Conservation (phyloP, 306 rosid species). For the Potentilla sterilis region DNA sequence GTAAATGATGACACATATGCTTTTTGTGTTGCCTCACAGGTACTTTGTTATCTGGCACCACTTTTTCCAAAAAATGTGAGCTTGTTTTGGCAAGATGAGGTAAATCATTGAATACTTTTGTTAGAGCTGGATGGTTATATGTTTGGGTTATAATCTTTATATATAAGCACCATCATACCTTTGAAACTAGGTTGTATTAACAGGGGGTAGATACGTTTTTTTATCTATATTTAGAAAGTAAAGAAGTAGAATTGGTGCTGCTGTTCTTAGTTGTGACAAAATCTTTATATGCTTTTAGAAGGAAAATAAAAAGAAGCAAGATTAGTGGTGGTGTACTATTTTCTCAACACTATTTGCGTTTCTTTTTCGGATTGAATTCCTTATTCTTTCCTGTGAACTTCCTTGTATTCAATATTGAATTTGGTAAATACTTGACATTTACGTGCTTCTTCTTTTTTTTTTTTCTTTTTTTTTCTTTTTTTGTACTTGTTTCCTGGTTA, state of each 20-base stretch:
- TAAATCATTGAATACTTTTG: conserved; percentile 30
- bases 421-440: conserved; percentile 1
- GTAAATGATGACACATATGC: conserved; percentile 20
- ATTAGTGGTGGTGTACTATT: background rate
- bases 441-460: conserved; percentile 1
- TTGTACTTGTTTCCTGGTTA: conserved; percentile 4
- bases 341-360: background rate
- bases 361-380: background rate
- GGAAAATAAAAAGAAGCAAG: background rate
- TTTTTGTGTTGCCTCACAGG: conserved; percentile 43
- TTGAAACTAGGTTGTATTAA: background rate
- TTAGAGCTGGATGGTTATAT: conserved; percentile 6
- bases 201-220: background rate
- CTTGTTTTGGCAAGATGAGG: conserved; percentile 97
- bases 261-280: background rate
- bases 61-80: conserved; percentile 80
- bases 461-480: too few relatives aligned
- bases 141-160: conserved; percentile 2
- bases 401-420: background rate
- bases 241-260: background rate
- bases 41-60: conserved; percentile 81
- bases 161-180: background rate
- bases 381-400: background rate
- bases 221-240: background rate
- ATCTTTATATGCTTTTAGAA: background rate